phyloP scores from a whole-genome alignment of 805 yeast genomes.

The Allodekkera sacchari region DNA sequence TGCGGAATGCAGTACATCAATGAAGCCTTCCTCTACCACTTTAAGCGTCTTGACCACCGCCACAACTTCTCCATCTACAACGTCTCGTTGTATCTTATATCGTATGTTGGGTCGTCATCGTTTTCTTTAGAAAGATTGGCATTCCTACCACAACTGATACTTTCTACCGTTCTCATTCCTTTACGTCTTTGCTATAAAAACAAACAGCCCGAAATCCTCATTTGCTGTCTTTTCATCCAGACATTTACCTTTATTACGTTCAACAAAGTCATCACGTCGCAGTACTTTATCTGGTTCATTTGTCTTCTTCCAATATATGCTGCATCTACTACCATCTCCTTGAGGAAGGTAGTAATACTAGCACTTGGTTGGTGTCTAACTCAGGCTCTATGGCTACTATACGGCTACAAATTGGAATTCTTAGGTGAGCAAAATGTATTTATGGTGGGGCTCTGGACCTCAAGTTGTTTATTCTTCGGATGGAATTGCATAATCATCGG shows the following conservation, averaged over 20 bases:
- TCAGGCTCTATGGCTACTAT: constrained; percentile 72
- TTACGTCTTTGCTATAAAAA: constrained; percentile 30
- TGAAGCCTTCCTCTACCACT: constrained; percentile 78
- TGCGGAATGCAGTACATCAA: constrained; percentile 72
- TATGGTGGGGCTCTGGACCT: constrained; percentile 17
- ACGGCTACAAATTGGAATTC: constrained; percentile 77
- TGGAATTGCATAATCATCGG: constrained; percentile 17
- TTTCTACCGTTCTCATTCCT: constrained; percentile 57
- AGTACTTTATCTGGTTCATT: constrained; percentile 92
- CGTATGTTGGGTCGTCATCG: constrained; percentile 25
- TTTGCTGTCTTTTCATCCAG: constrained; percentile 60
- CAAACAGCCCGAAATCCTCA: constrained; percentile 15
- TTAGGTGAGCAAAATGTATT: constrained; percentile 41
- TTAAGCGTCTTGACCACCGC: constrained; percentile 80
- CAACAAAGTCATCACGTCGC: constrained; percentile 86
- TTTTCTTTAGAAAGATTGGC: constrained; percentile 40
- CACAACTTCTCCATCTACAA: constrained; percentile 92
- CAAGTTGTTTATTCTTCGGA: constrained; percentile 17
- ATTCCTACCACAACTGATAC: constrained; percentile 70
- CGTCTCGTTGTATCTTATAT: constrained; percentile 56
- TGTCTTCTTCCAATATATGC: constrained; percentile 73
- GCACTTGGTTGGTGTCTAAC: constrained; percentile 55
- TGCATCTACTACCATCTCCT: constrained; percentile 32
- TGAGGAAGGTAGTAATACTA: constrained; percentile 32
- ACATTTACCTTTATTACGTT: constrained; percentile 71